Evolutionary conservation across 306 rosid genomes (phyloP).

Genomic region (Benincasa hispida): DNA sequence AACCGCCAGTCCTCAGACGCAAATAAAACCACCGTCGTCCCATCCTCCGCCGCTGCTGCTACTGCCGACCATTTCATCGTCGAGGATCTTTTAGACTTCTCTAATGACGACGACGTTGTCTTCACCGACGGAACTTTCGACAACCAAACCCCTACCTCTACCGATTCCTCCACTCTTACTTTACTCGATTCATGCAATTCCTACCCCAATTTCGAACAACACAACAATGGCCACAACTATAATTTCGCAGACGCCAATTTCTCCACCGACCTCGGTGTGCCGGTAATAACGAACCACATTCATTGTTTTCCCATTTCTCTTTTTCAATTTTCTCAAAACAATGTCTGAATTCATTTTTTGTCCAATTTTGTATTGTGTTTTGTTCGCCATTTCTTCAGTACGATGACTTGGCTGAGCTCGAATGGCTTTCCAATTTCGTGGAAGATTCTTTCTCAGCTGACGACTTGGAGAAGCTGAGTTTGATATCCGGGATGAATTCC

Average conservation of each 20-base stretch:
- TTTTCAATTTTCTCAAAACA: neutral
- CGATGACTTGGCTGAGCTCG: conserved; percentile 80
- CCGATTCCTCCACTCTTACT: conserved; percentile 33
- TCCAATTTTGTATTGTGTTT: no score
- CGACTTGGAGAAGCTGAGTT: conserved; percentile 62
- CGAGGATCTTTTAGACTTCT: conserved; percentile 79
- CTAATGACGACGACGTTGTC: conserved; percentile 35
- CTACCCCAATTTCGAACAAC: conserved; percentile 16
- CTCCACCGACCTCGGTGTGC: conserved; percentile 61
- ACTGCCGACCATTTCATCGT: conserved; percentile 48
- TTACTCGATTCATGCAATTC: conserved; percentile 41
- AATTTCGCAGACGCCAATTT: conserved; percentile 30
- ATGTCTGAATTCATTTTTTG: neutral
- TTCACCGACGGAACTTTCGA: conserved; percentile 23
- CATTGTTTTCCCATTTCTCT: neutral
- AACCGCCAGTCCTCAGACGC: conserved; percentile 16
- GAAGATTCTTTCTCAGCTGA: conserved; percentile 85
- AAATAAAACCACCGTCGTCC: neutral
- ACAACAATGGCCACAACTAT: conserved; percentile 22
- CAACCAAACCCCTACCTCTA: conserved; percentile 26
- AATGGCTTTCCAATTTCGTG: conserved; percentile 74
- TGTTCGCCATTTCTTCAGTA: conserved; percentile 19
- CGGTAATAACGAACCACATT: conserved; percentile 29
- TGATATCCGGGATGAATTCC: conserved; percentile 54
- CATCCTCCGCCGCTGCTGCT: neutral